Base-by-base conservation (phyloP, 1,139 yeast genomes). In the Pneumocystis sp. region DNA sequence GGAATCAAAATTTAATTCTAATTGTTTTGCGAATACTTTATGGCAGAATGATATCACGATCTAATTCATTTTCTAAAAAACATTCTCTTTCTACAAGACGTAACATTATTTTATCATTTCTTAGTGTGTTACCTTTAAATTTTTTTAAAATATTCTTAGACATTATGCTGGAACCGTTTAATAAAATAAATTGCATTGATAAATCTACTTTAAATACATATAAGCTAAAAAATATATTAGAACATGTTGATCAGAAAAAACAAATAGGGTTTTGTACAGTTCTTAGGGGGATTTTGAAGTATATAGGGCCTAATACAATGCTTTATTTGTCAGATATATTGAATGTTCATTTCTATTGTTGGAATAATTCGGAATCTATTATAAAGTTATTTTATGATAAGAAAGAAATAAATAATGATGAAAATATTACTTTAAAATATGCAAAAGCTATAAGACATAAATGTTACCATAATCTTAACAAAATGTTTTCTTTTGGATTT, bases 61-160 rank as follows among this genome's bases (percentile, higher is more conserved):
- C 61, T 67, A 69, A 40, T 64, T 65, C 61, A 59, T 63, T 37
- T 75, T 79, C 81, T 3, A 75, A 78, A 42, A 76, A 74, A 40
- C 89, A 89, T 67, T 83, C 85, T 63, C 87, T 87, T 71, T 81
- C 83, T 67, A 85, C 91, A 34, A 82, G 88, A 70, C 87, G 89
- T 70, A 81, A 81, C 72, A 93, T 97, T 1, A 89, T 90, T 3
- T 79, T 93, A 19, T 80, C 86, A 25, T 80, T 87, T 1, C 76
- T 93, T 64, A 87, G 89, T 37, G 85, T 81, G 68, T 79, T 93
- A 64, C 79, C 81, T 29, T 81, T 82, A 25, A 74, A 77, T 6
- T 81, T 83, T 68, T 80, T 90, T 42, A 75, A 77, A 10, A 78
- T 81, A 64, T 91, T 91, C 72, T 77, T 90, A 60, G 71, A 76